Evolutionary conservation across 805 yeast genomes (phyloP).

Genomic region (Starmerella etchellsii): DNA sequence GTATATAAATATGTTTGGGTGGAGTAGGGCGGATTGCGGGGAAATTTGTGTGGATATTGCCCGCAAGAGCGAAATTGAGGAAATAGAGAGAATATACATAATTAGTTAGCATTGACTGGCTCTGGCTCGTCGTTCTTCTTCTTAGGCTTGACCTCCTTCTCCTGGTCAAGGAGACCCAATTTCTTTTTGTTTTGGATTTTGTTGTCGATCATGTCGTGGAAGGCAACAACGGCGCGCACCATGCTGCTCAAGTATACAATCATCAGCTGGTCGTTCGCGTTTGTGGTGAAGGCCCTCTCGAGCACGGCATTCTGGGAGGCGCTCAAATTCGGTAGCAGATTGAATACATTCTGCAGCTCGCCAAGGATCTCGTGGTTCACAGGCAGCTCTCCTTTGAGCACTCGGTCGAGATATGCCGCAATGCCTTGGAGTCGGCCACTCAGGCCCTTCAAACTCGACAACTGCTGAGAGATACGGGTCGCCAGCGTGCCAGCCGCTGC

Average conservation of each 20-base stretch:
- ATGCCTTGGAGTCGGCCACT: conserved; percentile 69
- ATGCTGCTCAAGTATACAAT: conserved; percentile 76
- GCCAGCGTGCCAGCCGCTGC: conserved; percentile 92
- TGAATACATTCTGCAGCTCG: conserved; percentile 87
- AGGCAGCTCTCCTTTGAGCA: conserved; percentile 59
- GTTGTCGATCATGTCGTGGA: conserved; percentile 92
- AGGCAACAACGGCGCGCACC: conserved; percentile 88
- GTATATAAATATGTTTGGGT: too few species aligned
- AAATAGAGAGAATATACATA: too few species aligned
- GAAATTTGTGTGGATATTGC: too few species aligned
- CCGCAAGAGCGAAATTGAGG: too few species aligned
- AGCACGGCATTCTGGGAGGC: conserved; percentile 29
- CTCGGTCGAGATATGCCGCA: conserved; percentile 62
- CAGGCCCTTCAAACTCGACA: conserved; percentile 76
- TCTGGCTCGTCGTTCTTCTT: background rate
- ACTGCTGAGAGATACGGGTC: conserved; percentile 73
- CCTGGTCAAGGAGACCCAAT: background rate
- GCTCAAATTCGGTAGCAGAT: conserved; percentile 69
- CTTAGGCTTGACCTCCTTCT: background rate
- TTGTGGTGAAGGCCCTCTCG: conserved; percentile 71
- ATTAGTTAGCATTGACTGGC: too few species aligned
- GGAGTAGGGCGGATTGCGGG: too few species aligned
- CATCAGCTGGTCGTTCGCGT: conserved; percentile 95
- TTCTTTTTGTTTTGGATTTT: conserved; percentile 66
- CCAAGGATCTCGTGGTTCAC: conserved; percentile 84